These are phyloP conservation scores for Pelargonium fulgidum DNA, from an alignment of 441 rosid genomes.

Conservation along the genomic window DNA sequence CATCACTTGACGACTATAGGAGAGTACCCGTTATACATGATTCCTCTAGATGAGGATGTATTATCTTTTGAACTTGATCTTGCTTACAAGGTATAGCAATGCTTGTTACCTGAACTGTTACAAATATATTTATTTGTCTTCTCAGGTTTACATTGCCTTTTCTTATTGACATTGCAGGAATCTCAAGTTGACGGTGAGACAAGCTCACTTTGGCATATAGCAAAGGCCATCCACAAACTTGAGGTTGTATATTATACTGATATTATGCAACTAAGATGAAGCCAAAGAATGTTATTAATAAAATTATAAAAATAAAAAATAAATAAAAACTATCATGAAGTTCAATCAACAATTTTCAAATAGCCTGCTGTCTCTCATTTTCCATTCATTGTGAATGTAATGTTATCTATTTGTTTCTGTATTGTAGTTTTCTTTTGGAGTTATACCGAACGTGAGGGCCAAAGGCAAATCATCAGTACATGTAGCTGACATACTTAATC, in stretches of 20 bases:
- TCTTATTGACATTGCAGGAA: constrained; percentile 37
- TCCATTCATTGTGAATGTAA: constrained; percentile 4
- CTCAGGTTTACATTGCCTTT: constrained; percentile 9
- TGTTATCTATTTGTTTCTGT: not conserved
- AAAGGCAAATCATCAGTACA: constrained; percentile 88
- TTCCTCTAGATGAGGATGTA: constrained; percentile 87
- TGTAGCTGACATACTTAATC: constrained; percentile 77
- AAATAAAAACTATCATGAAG: not conserved
- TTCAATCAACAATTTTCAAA: not conserved
- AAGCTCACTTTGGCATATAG: constrained; percentile 92
- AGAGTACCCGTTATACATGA: constrained; percentile 72
- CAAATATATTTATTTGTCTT: constrained; percentile 2
- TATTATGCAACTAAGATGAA: not conserved
- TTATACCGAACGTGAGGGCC: constrained; percentile 85
- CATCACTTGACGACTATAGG: constrained; percentile 76
- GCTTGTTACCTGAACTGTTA: not conserved
- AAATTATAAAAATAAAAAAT: too few species aligned
- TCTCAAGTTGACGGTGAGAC: constrained; percentile 82
- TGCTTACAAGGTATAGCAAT: constrained; percentile 50
- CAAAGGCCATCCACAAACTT: constrained; percentile 93
- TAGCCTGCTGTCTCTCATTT: too few species aligned
- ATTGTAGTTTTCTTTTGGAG: constrained; percentile 76
- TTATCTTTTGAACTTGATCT: constrained; percentile 85
- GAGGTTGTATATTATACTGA: constrained; percentile 39
- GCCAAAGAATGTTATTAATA: not conserved